Evolutionary conservation across 75 land plant genomes (phyloP), one percentile per base, ranked within the genome.

Genomic region (Azolla pinnata): DNA sequence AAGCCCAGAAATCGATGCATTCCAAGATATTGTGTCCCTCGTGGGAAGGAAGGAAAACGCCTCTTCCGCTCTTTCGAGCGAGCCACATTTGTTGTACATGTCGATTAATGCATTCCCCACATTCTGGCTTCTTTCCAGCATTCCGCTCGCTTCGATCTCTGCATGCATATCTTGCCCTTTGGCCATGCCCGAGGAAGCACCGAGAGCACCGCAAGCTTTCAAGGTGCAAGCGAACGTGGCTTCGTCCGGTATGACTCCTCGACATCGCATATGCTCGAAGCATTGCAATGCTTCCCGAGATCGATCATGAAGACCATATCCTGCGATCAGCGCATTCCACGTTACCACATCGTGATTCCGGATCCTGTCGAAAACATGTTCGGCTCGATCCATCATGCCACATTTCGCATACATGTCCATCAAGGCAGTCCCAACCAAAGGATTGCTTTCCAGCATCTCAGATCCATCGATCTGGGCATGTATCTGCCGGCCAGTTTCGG

Each of bases 81-180:
- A 31, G 9, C 64, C 69, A 67, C 70, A 74, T 32, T 70, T 74
- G 16, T 66, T 54, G 32, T 81, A 81, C 81, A 81, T 81, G 0
- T 70, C 49, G 0, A 78, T 9, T 19, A 81, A 50, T 17, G 73
- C 68, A 67, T 67, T 74, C 20, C 31, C 23, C 34, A 74, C 65
- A 31, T 51, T 35, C 1, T 10, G 59, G 45, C 25, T 29, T 27
- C 3, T 12, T 45, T 50, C 16, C 17, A 48, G 14, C n/a, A n/a
- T n/a, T 16, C 62, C 56, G 1, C 23, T 44, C 26, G 44, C 21
- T 23, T 21, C 2, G 1, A 84, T 29, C 32, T 75, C 59, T 24
- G 84, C 81, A 66, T 84, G 87, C 38, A 72, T 81, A 66, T 78
- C 77, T 57, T 75, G 71, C 20, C 73, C 87, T 30, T 75, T 73